Evolutionary conservation across 1,139 yeast species (phyloP), one percentile per base, ranked within the genome.

Genomic region (Oligophagozyma castellii): DNA sequence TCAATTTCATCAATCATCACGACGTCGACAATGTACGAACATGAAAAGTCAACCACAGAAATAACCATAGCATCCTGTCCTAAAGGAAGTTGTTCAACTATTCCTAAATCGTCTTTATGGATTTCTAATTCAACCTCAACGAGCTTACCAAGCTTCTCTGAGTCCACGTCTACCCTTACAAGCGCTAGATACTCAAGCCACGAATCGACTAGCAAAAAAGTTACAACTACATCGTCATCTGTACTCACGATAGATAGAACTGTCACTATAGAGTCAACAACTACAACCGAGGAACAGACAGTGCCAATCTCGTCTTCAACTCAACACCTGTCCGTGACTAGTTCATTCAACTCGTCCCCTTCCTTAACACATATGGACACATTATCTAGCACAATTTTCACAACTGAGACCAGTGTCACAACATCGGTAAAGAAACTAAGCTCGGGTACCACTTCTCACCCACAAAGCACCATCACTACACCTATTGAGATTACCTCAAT

Each of bases 11-110:
- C 22, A 2, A 29, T 34, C 11, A 23, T 31, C 14, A 29, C 33
- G 4, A 19, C 26, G 5, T 29, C 11, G n/a, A 31, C 29, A n/a
- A 14, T 30, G n/a, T 21, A 22, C 4, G 30, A 30, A 34, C 35
- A 32, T 14, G 29, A 32, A 11, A 10, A 31, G 12, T 20, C 16
- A 22, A 27, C 29, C 10, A 28, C 30, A n/a, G 29, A 27, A 5
- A 22, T 27, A 19, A 23, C 14, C 24, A 14, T 29, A 19, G 14
- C 14, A 12, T 13, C 27, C 12, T 26, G 29, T 10, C 25, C 35
- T 12, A 35, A 29, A 18, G 22, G n/a, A n/a, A n/a, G n/a, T n/a
- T n/a, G n/a, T n/a, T n/a, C n/a, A n/a, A n/a, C n/a, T n/a, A n/a
- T n/a, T n/a, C n/a, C n/a, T n/a, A n/a, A n/a, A n/a, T n/a, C n/a